phyloP scores from a whole-genome alignment of 2,329 filamentous ascomycete genomes.

The Thelonectria olida region DNA sequence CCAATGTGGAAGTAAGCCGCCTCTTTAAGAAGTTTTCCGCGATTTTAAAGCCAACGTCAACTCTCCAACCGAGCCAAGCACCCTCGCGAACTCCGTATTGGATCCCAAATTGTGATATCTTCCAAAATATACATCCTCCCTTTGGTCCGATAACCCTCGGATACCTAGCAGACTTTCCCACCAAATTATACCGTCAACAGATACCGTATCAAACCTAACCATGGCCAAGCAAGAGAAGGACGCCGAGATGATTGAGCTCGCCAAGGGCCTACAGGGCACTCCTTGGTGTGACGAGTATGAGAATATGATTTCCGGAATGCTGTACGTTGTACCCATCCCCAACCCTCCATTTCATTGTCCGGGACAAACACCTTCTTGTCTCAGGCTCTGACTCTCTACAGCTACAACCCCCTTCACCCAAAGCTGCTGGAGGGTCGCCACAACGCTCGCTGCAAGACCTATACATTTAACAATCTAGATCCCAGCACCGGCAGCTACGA shows the following conservation, averaged over 20 bases:
- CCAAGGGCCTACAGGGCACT: constrained; percentile 11
- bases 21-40: too few species aligned
- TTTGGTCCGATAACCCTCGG: too few species aligned
- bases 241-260: constrained; percentile 18
- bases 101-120: too few species aligned
- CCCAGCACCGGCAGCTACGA: constrained; percentile 27
- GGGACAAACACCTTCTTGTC: not conserved
- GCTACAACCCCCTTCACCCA: constrained; percentile 32
- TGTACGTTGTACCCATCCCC: constrained; percentile 11
- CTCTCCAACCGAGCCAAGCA: too few species aligned
- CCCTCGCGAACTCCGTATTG: too few species aligned
- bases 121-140: too few species aligned
- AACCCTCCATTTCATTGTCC: too few species aligned
- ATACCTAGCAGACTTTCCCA: too few species aligned
- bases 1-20: too few species aligned
- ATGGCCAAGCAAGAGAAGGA: constrained; percentile 21
- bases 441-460: constrained; percentile 27
- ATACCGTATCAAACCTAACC: too few species aligned
- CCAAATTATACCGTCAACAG: too few species aligned
- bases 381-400: constrained; percentile 5
- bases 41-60: too few species aligned
- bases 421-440: constrained; percentile 33
- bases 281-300: constrained; percentile 30
- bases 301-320: constrained; percentile 30
- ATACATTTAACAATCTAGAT: constrained; percentile 38